Conservation (phyloP, 331 rosid species). For the Saraca asoca region DNA sequence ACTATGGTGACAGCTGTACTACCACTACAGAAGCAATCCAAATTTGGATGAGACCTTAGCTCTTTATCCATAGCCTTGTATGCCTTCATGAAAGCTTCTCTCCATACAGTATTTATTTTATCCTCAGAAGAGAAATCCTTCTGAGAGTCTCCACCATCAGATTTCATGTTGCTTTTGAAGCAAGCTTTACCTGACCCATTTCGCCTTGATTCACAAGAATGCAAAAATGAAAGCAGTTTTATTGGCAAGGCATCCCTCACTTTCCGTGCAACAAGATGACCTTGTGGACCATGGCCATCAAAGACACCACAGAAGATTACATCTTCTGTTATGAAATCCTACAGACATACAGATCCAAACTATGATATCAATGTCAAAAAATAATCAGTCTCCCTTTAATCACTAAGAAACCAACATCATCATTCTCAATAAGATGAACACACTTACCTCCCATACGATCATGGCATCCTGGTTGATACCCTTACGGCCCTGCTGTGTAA, state of each 20-base stretch:
- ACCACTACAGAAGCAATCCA: slow-evolving; percentile 96
- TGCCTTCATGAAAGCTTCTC: slow-evolving; percentile 81
- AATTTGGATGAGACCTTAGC: slow-evolving; percentile 80
- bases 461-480: slow-evolving; percentile 97
- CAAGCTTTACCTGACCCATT: slow-evolving; percentile 53
- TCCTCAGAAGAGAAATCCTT: slow-evolving; percentile 63
- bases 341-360: slow-evolving; percentile 36
- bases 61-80: slow-evolving; percentile 94
- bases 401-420: slow-evolving; percentile 23
- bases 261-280: slow-evolving; percentile 91
- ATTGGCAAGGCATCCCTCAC: slow-evolving; percentile 82
- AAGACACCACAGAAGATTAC: slow-evolving; percentile 82
- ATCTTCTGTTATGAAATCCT: slow-evolving; percentile 89
- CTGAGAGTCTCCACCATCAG: slow-evolving; percentile 58
- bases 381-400: slow-evolving; percentile 13
- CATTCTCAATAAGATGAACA: slow-evolving; percentile 16
- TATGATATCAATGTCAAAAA: slow-evolving; percentile 23
- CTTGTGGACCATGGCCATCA: slow-evolving; percentile 95
- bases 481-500: slow-evolving; percentile 91
- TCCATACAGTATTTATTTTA: slow-evolving; percentile 64
- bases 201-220: slow-evolving; percentile 58
- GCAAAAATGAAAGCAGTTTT: slow-evolving; percentile 67
- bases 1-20: slow-evolving; percentile 81
- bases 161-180: slow-evolving; percentile 46
- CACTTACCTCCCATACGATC: slow-evolving; percentile 96